Base-by-base conservation (phyloP, 2,329 filamentous ascomycete genomes). In the Dothiorella sarmentorum region DNA sequence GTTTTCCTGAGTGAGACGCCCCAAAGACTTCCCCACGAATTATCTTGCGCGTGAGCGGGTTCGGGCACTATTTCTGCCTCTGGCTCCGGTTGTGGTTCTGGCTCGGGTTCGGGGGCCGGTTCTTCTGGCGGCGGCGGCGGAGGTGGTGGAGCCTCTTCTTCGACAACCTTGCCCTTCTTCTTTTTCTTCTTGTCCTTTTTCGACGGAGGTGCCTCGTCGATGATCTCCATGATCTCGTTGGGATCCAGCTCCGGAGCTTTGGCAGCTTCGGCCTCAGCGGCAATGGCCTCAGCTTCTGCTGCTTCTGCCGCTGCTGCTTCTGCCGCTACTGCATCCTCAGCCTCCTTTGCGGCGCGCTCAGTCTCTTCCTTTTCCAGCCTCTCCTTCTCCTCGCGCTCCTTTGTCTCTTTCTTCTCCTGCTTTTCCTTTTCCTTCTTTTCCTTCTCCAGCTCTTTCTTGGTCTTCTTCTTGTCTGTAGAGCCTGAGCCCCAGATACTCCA, bases 81-180 rank as follows among this genome's bases (percentile, higher is more conserved):
- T 68, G 66, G 68, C 29, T 68, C 68, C 11, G 65, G 61, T 45
- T 67, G 35, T 17, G 55, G 55, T 7, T 22, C 55, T 18, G 43
- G 55, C 22, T 45, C 38, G 15, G 53, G 58, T 57, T 71, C 68
- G 7, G 66, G 68, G 22, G 68, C 68, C 9, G 65, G 61, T 45
- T 67, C 47, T 26, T 37, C 47, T 13, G 44, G 44, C 6, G 45
- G 45, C 13, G 31, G 47, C 7, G 47, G 47, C 3, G 63, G 59
- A 26, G 64, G 58, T 33, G 59, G 60, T 10, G 63, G 58, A 22
- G 61, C 18, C 20, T 62, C 63, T 59, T 74, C 72, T 38, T 66
- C 66, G 35, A 67, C 70, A 47, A 61, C 69, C 49, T 76, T 77
- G 62, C 77, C 79, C 59, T 75, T 76, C 68, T 82, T 82, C 67